Evolutionary conservation across 352 stramenopile species (phyloP).

Genomic region (Phytophthora brassicae): DNA sequence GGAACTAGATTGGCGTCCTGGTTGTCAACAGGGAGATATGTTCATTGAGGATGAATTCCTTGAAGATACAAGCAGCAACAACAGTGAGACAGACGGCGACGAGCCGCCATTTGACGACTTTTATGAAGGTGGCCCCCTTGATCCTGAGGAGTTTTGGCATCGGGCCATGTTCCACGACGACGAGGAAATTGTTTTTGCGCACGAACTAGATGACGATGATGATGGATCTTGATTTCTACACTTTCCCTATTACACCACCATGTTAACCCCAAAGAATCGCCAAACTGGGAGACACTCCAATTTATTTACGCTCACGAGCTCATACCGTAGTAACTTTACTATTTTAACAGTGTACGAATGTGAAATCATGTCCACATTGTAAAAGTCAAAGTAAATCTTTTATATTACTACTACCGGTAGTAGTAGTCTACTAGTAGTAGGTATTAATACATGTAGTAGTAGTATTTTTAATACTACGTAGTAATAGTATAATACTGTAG

Average conservation of each 20-base stretch:
- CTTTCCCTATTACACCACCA: not conserved
- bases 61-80: conserved; percentile 8
- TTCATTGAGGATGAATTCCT: conserved; percentile 31
- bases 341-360: too few relatives aligned
- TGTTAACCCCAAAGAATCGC: not conserved
- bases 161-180: conserved; percentile 21
- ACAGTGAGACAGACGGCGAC: conserved; percentile 19
- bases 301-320: too few relatives aligned
- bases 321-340: too few relatives aligned
- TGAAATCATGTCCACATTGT: too few relatives aligned
- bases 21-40: conserved; percentile 18
- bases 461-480: too few relatives aligned
- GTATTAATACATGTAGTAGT: too few relatives aligned
- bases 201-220: conserved; percentile 14
- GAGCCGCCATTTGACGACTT: conserved; percentile 21
- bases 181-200: conserved; percentile 15
- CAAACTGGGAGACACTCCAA: not conserved
- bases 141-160: conserved; percentile 8
- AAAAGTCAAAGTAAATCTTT: too few relatives aligned
- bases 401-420: too few relatives aligned
- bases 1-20: conserved; percentile 28
- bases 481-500: too few relatives aligned
- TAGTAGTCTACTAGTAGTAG: too few relatives aligned
- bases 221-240: conserved; percentile 4
- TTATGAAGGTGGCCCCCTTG: conserved; percentile 3